These are phyloP conservation scores for Lactuca saligna DNA, from an alignment of 129 eudicot genomes.

Conservation along the genomic window DNA sequence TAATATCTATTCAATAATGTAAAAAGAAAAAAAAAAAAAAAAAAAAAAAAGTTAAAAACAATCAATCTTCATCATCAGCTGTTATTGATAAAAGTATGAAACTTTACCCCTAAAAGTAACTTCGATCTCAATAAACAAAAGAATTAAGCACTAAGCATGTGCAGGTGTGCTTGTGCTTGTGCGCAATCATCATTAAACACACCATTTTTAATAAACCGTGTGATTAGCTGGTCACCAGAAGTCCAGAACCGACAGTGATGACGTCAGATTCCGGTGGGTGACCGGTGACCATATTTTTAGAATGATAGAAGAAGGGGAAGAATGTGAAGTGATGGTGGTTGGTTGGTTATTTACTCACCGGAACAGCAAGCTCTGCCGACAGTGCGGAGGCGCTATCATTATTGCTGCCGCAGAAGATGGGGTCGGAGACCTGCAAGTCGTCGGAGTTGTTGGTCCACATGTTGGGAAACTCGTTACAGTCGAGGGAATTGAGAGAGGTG, in stretches of 20 bases:
- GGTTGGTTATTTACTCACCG: conserved; percentile 48
- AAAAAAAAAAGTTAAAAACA: too few species aligned
- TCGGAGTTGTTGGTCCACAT: conserved; percentile 50
- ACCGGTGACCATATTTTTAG: conserved; percentile 15
- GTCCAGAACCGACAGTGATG: conserved; percentile 28
- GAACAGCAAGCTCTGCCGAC: conserved; percentile 72
- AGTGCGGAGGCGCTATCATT: conserved; percentile 44
- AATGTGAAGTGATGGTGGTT: not conserved
- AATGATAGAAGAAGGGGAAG: conserved; percentile 8
- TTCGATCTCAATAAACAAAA: conserved; percentile 10
- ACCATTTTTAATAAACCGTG: conserved; percentile 10
- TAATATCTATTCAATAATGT: not conserved
- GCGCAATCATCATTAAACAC: conserved; percentile 29
- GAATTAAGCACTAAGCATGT: conserved; percentile 31
- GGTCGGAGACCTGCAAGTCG: conserved; percentile 45
- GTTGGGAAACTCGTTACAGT: conserved; percentile 52
- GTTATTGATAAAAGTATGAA: conserved; percentile 10
- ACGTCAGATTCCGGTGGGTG: conserved; percentile 22
- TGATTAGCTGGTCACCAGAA: conserved; percentile 38
- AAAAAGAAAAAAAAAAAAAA: too few species aligned
- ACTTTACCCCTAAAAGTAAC: conserved; percentile 9
- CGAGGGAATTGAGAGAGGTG: conserved; percentile 29
- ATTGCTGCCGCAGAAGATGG: conserved; percentile 44
- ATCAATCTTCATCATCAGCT: not conserved
- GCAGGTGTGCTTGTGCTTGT: not conserved